Evolutionary conservation across 2,329 filamentous ascomycete genomes (phyloP).

Genomic region (Penicillium sp.): DNA sequence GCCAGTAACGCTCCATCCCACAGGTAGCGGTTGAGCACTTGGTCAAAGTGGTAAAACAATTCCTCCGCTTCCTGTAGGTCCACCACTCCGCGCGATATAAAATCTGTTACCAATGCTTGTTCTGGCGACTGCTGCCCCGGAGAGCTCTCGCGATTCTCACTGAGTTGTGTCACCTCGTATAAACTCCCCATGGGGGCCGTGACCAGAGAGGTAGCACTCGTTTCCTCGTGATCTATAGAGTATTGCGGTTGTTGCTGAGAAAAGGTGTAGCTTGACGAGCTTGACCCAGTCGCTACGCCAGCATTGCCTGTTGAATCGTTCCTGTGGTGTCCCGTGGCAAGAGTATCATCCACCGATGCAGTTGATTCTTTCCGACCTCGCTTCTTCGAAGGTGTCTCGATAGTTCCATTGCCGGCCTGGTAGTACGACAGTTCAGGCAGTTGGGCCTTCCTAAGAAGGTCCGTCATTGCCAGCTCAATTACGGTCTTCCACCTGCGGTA

Average conservation of each 20-base stretch:
- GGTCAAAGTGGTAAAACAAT: constrained; percentile 41
- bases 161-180: constrained; percentile 49
- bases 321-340: constrained; percentile 16
- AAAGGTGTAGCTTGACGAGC: constrained; percentile 23
- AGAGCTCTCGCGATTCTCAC: constrained; percentile 36
- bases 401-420: constrained; percentile 30
- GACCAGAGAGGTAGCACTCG: constrained; percentile 36
- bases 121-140: constrained; percentile 33
- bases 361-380: constrained; percentile 35
- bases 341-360: constrained; percentile 31
- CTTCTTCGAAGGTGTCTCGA: constrained; percentile 31
- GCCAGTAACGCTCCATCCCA: constrained; percentile 47
- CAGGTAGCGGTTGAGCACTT: constrained; percentile 41
- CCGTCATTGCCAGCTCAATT: constrained; percentile 40
- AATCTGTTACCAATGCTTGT: constrained; percentile 44
- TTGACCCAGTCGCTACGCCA: constrained; percentile 16
- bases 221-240: constrained; percentile 38
- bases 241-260: constrained; percentile 32
- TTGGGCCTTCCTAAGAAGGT: constrained; percentile 37
- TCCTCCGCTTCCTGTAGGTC: constrained; percentile 45
- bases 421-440: constrained; percentile 41
- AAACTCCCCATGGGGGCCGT: constrained; percentile 49
- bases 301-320: constrained; percentile 16
- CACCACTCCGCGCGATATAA: constrained; percentile 52
- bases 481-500: constrained; percentile 37